A percentile compares a stretch with the other conserved stretches of the same genome.
Conservation (phyloP, 169 alveolate species). For the Cyclospora cayetanensis region DNA sequence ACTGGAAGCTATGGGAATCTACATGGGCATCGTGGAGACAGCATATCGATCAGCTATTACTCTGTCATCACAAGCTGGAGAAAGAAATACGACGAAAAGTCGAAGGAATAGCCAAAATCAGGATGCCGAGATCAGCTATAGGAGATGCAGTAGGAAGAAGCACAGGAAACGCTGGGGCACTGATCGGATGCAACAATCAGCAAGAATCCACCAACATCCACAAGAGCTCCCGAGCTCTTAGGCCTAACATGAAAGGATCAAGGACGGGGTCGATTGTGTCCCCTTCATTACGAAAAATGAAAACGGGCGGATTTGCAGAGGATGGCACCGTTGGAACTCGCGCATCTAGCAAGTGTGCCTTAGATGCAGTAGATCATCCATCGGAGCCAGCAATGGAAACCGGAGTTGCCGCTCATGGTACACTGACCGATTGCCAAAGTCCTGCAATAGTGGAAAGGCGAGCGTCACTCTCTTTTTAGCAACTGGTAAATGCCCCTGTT, state of each 20-base stretch:
- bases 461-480: neutral
- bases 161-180: neutral
- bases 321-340: neutral
- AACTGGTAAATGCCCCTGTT: neutral
- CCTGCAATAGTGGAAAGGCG: neutral
- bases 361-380: neutral
- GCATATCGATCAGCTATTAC: slow-evolving; percentile 53
- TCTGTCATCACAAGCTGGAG: slow-evolving; percentile 42
- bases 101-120: slow-evolving; percentile 60
- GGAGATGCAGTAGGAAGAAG: neutral
- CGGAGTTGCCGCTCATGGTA: neutral
- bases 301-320: no score
- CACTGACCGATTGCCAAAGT: neutral
- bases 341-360: neutral
- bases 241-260: neutral
- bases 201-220: neutral
- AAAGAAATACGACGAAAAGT: slow-evolving; percentile 62
- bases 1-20: slow-evolving; percentile 61
- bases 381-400: neutral
- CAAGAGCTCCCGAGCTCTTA: slow-evolving; percentile 32
- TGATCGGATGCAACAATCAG: neutral
- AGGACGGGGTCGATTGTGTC: neutral
- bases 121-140: slow-evolving; percentile 54
- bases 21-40: slow-evolving; percentile 68
- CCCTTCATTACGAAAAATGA: neutral